These are phyloP conservation scores for Aspergillus intermedius DNA, from an alignment of 2,329 filamentous ascomycete genomes.

Conservation along the genomic window DNA sequence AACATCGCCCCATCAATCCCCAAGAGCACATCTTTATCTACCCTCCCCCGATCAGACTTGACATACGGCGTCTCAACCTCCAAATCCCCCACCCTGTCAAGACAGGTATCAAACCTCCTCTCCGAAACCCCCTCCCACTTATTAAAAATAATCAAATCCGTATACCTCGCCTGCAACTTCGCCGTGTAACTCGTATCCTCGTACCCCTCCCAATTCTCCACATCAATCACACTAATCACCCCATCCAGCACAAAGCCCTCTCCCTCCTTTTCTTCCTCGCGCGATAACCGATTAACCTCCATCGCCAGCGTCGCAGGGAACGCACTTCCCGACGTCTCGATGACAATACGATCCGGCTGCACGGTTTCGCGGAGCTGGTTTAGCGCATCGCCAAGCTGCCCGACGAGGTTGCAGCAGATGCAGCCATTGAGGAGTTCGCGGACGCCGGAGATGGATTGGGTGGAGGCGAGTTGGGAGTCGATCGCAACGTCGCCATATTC, in stretches of 20 bases:
- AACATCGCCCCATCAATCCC: conserved; percentile 76
- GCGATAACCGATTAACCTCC: conserved; percentile 73
- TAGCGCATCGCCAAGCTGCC: conserved; percentile 76
- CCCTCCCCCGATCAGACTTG: conserved; percentile 74
- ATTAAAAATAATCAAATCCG: conserved; percentile 84
- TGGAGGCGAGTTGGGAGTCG: conserved; percentile 83
- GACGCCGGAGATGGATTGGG: conserved; percentile 77
- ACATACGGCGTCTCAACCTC: conserved; percentile 76
- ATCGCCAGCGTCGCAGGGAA: conserved; percentile 85
- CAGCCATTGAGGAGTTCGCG: conserved; percentile 93
- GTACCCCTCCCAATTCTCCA: conserved; percentile 92
- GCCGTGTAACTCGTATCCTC: conserved; percentile 87
- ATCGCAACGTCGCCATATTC: conserved; percentile 94
- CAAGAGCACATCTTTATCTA: conserved; percentile 73
- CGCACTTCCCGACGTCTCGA: conserved; percentile 86
- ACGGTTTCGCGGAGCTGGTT: conserved; percentile 59
- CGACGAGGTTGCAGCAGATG: conserved; percentile 98
- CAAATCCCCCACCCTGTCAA: conserved; percentile 73
- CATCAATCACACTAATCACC: conserved; percentile 82
- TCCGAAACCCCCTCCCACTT: conserved; percentile 81
- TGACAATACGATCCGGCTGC: conserved; percentile 74
- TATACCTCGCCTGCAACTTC: conserved; percentile 79
- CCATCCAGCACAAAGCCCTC: conserved; percentile 72
- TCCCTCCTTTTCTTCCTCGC: conserved; percentile 46
- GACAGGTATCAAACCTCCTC: conserved; percentile 65